Evolutionary conservation across 257 asterid genomes (phyloP).

Genomic region (Linaria vulgaris): DNA sequence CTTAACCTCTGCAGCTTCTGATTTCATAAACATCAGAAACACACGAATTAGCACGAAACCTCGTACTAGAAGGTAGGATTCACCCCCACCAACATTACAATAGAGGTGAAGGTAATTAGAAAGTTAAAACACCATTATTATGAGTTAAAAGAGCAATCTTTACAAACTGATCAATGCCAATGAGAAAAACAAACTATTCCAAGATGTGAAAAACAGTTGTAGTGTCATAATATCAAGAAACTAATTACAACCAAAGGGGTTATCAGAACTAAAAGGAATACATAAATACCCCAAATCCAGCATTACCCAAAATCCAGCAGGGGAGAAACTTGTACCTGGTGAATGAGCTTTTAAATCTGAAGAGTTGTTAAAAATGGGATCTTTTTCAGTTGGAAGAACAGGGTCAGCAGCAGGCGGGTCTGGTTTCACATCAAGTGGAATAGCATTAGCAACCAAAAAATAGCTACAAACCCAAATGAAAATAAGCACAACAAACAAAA

Average conservation of each 20-base stretch:
- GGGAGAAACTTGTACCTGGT: conserved; percentile 57
- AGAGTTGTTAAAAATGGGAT: conserved; percentile 63
- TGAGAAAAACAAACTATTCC: conserved; percentile 2
- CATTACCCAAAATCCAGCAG: no score
- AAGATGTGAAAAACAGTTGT: neutral
- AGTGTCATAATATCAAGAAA: conserved; percentile 17
- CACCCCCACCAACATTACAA: conserved; percentile 6
- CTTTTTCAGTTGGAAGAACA: conserved; percentile 77
- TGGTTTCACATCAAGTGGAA: conserved; percentile 59
- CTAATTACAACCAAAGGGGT: neutral
- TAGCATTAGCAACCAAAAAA: conserved; percentile 47
- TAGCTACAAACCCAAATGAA: conserved; percentile 47
- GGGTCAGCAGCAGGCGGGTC: conserved; percentile 77
- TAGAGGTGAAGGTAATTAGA: neutral
- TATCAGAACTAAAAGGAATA: neutral
- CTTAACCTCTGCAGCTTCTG: conserved; percentile 51
- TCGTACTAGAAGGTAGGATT: neutral
- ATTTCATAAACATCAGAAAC: conserved; percentile 27
- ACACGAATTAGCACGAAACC: conserved; percentile 18
- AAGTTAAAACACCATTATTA: conserved; percentile 14
- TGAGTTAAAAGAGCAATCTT: conserved; percentile 7
- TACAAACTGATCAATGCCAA: conserved; percentile 25
- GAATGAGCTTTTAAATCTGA: conserved; percentile 54
- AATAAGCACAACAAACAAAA: conserved; percentile 42
- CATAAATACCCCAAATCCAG: neutral